Percentiles rank a stretch among this genome's conserved stretches.
phyloP scores from a whole-genome alignment of 2,329 filamentous ascomycete genomes.

The Nigrospora sphaerica region DNA sequence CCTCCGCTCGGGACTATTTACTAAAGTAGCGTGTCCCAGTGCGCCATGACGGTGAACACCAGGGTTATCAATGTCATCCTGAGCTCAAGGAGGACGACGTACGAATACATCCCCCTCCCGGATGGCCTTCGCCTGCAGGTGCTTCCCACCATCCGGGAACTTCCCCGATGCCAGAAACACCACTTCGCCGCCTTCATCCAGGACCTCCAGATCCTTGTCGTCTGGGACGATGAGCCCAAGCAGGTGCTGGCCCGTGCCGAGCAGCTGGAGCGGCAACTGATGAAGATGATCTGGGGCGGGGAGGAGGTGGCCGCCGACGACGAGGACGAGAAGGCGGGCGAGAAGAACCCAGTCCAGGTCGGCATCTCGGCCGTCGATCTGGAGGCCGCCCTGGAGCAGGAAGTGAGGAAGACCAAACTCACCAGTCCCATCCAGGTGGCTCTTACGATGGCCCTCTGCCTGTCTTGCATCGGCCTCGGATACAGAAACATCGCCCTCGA shows the following conservation, averaged over 20 bases:
- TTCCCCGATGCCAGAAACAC: constrained; percentile 55
- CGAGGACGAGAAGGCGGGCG: constrained; percentile 30
- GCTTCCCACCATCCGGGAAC: constrained; percentile 46
- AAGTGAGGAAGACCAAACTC: constrained; percentile 43
- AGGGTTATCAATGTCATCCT: constrained; percentile 56
- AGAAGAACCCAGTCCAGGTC: constrained; percentile 23
- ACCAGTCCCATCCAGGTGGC: constrained; percentile 47
- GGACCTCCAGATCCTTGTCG: constrained; percentile 49
- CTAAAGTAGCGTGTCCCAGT: constrained; percentile 26
- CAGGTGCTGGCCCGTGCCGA: constrained; percentile 44
- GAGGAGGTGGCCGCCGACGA: constrained; percentile 32
- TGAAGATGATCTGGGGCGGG: constrained; percentile 50
- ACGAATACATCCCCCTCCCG: constrained; percentile 50
- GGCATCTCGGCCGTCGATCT: constrained; percentile 32
- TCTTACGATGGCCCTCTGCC: constrained; percentile 43
- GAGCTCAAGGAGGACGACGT: constrained; percentile 30
- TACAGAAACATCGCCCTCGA: constrained; percentile 49
- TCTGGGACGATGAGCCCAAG: constrained; percentile 57
- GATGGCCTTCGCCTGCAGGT: constrained; percentile 56
- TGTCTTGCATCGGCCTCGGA: constrained; percentile 48
- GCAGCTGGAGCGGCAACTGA: constrained; percentile 43
- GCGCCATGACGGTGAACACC: constrained; percentile 62
- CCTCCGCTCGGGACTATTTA: neutral
- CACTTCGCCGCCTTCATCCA: constrained; percentile 60
- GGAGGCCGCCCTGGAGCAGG: constrained; percentile 30